Evolutionary conservation across 495 filamentous ascomycete species (phyloP), one percentile per base, ranked within the genome.

Genomic region (Podospora comata): DNA sequence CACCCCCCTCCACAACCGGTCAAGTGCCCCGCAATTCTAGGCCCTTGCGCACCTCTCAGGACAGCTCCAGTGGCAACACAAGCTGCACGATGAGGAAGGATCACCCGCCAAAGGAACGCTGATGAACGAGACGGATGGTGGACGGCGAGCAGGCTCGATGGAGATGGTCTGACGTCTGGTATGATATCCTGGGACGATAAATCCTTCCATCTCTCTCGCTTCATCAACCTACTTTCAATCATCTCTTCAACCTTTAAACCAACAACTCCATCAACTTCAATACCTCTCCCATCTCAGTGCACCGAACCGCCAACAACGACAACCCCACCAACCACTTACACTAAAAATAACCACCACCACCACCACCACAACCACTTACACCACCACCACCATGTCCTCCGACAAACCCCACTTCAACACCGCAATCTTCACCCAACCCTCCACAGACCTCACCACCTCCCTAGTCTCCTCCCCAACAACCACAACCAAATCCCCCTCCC

Each of bases 71-170:
- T 62, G 60, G 60, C 60, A 34, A 62, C 27, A 27, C 18, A 26
- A 27, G 1, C 60, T 62, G 60, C 60, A 62, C 27, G 30, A 62
- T 62, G 60, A 62, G 60, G 60, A 18, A 62, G 30, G 23, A 30
- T 62, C 23, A 62, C 20, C 60, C 20, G 20, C 56, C 56, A 59
- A 13, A 48, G 39, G 39, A 48, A 48, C 39, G 15, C 39, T 48
- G 39, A 48, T 48, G 39, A 59, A 59, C 20, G 18, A 16, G 56
- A 59, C 5, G 39, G 15, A 48, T 48, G 39, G 39, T 48, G 11
- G 30, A 5, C 30, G 30, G 7, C 7, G 30, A 7, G 39, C 39
- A 48, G 13, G 39, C 15, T 48, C 39, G 6, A 48, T 48, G 2
- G 39, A 48, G 39, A 48, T 48, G 39, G 39, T 48, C 39, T 48